Evolutionary conservation across 495 filamentous ascomycete species (phyloP), one percentile per base, ranked within the genome.

Genomic region (Evernia prunastri): DNA sequence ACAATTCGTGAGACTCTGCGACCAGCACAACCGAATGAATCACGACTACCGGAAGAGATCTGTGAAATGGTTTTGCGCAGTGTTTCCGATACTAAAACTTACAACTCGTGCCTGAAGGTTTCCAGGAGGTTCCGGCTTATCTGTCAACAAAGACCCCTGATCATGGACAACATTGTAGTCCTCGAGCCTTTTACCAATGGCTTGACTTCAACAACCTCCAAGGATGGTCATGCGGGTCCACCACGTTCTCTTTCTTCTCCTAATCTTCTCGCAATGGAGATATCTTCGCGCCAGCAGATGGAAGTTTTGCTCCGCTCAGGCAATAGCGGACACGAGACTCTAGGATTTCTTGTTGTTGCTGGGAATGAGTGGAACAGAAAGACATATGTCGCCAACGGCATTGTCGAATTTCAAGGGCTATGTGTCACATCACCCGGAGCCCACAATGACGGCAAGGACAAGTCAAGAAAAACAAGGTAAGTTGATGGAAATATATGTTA

Each of bases 101-200:
- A 58, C 13, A 58, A 35, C 13, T n/a, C 56, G 9, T 36, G 29
- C 25, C 31, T 58, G 18, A 39, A 58, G 37, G 56, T 58, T 29
- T 58, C 31, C 7, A 58, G 56, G 25, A 39, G 25, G 5, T 58
- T 58, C n/a, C 31, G 56, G 11, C 31, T 9, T 37, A 18, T 58
- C 9, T 58, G 56, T 58, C 56, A 58, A 37, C 29, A 39, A 36
- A 35, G 36, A 39, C 11, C 15, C 20, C 8, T 58, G 0, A 31
- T 58, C 47, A 56, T 56, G 35, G 53, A 56, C 8, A 36, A 56
- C 27, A 33, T 56, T 33, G 53, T 23, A 8, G 31, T 56, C 17
- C 53, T 56, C 15, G 35, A 31, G 53, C 53, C 53, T 33, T 33
- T 33, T 18, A 5, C 35, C 17, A 23, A 33, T 1, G 35, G 18